Percentiles rank a stretch among this genome's conserved stretches.
Evolutionary conservation across 768 basidiomycete species (phyloP).

Genomic region (Leccinellum luteum): DNA sequence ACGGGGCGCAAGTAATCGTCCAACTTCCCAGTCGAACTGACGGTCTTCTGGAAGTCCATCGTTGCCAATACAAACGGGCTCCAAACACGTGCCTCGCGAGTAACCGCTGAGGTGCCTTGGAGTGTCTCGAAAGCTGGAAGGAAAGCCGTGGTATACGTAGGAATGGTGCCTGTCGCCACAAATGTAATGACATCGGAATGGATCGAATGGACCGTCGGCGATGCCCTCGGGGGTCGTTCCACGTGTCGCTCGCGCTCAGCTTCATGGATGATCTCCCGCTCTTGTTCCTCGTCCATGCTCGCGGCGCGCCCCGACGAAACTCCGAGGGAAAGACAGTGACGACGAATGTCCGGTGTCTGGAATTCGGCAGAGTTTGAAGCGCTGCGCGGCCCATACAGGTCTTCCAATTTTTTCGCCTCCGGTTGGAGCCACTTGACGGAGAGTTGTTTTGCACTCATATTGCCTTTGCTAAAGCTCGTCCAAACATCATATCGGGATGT

Average conservation of each 20-base stretch:
- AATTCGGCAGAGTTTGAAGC: not conserved
- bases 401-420: constrained; percentile 38
- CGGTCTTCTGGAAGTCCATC: constrained; percentile 13
- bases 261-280: constrained; percentile 47
- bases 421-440: constrained; percentile 37
- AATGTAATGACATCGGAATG: constrained; percentile 21
- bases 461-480: constrained; percentile 6
- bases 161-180: constrained; percentile 30
- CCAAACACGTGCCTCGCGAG: constrained; percentile 24
- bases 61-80: constrained; percentile 15
- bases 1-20: constrained; percentile 29
- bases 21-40: not conserved
- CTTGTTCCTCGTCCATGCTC: constrained; percentile 47
- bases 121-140: constrained; percentile 14
- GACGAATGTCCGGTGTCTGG: constrained; percentile 8
- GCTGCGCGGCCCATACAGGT: constrained; percentile 28
- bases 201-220: constrained; percentile 22
- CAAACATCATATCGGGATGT: constrained; percentile 15
- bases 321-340: constrained; percentile 18
- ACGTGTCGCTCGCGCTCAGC: constrained; percentile 41
- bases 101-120: not conserved
- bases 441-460: not conserved
- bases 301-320: constrained; percentile 13
- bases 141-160: constrained; percentile 18
- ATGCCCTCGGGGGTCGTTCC: constrained; percentile 33